phyloP scores from a whole-genome alignment of 805 yeast species.

The Deakozyma indianensis region DNA sequence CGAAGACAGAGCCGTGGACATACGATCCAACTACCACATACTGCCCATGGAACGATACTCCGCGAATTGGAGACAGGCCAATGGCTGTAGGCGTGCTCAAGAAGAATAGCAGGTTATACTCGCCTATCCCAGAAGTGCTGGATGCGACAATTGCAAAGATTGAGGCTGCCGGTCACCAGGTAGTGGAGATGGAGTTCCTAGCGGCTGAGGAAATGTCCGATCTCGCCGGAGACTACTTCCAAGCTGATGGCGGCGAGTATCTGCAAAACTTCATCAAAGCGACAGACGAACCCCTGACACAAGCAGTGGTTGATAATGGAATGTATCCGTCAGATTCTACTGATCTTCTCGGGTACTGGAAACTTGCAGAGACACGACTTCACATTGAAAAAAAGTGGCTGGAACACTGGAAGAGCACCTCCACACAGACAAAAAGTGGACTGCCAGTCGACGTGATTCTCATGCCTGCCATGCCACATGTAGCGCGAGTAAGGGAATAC shows the following conservation, averaged over 20 bases:
- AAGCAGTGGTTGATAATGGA: constrained; percentile 9
- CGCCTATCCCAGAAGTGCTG: constrained; percentile 40
- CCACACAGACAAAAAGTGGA: constrained; percentile 21
- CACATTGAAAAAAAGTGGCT: constrained; percentile 12
- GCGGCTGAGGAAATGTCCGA: constrained; percentile 31
- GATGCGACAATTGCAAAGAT: constrained; percentile 41
- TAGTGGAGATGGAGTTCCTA: constrained; percentile 33
- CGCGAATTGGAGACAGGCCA: constrained; percentile 11
- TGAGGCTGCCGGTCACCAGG: constrained; percentile 40
- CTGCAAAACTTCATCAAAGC: constrained; percentile 21
- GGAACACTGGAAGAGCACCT: constrained; percentile 3
- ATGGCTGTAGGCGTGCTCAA: constrained; percentile 15
- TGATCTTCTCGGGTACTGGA: constrained; percentile 7
- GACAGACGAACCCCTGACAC: constrained; percentile 26
- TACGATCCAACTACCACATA: constrained; percentile 9
- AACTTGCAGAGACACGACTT: neutral
- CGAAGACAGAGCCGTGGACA: neutral
- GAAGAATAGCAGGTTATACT: constrained; percentile 30
- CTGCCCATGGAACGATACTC: constrained; percentile 14
- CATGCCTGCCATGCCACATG: constrained; percentile 3
- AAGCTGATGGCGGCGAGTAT: constrained; percentile 31
- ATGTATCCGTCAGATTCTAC: constrained; percentile 13
- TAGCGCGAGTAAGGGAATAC: constrained; percentile 11
- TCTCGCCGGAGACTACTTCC: constrained; percentile 23
- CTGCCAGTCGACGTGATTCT: constrained; percentile 4